Base-by-base conservation (phyloP, 2,329 filamentous ascomycete genomes). In the Teratosphaeria nubilosa region DNA sequence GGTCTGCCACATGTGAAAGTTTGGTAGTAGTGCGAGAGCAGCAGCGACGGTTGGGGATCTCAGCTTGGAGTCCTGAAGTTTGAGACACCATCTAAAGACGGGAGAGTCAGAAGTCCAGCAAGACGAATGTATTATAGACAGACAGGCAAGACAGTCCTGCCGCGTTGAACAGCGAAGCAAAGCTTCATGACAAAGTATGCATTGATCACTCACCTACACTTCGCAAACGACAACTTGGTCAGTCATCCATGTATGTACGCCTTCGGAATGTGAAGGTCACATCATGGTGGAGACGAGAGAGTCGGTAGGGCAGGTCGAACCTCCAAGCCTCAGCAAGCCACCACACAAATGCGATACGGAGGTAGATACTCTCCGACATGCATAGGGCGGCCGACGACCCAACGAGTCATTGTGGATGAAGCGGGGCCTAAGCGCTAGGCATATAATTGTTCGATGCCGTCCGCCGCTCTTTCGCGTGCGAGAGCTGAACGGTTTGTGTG, bases 191-290 rank as follows among this genome's bases (percentile, higher is more conserved):
- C 37, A 11, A 34, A 54, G 7, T 34, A 20, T 37, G 32, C 30
- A 20, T 25, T 54, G 22, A 27, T n/a, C 37, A 20, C 24, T 34
- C n/a, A 34, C 41, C 51, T 25, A 52, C 55, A 22, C 14, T 56
- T 53, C 51, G 51, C 51, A 30, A 11, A 20, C 16, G 24, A 53
- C 25, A 30, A 7, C 25, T 30, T 13, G 51, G 24, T 53, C 25
- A 53, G 30, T 32, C 51, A 53, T 53, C 51, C 7, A 30, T 30
- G 25, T 30, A 53, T 13, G 51, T 16, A 51, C 51, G 25, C 20
- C 48, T 13, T 22, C 55, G 55, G 48, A 51, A 56, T 56, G 55
- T 50, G 54, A 56, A 30, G 25, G 20, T 56, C 25, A 37, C 45
- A 20, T 50, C 54, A 55, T 55, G 32, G 13, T 55, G 41, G n/a